Conservation (phyloP, 805 yeast species). For the Ogataea naganishii region DNA sequence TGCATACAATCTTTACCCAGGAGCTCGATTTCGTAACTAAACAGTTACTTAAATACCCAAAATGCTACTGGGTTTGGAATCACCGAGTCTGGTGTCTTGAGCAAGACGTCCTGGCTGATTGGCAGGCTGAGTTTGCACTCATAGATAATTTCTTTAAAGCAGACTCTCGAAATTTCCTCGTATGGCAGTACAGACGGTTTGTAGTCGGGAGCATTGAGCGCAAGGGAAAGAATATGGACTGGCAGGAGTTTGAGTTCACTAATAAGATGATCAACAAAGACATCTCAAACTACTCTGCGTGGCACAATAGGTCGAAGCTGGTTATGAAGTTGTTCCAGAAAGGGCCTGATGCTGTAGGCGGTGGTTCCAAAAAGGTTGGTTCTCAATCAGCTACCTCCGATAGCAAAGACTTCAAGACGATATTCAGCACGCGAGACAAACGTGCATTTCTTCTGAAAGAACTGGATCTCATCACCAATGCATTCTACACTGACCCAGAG, state of each 20-base stretch:
- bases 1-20: constrained; percentile 27
- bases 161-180: constrained; percentile 87
- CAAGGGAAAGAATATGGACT: constrained; percentile 16
- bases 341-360: constrained; percentile 6
- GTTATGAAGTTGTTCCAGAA: constrained; percentile 41
- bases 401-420: no score
- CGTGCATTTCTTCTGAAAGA: constrained; percentile 41
- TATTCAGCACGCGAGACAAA: constrained; percentile 11
- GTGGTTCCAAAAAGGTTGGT: no score
- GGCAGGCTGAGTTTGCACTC: constrained; percentile 64
- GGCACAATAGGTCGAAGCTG: constrained; percentile 81
- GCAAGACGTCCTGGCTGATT: constrained; percentile 38
- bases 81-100: constrained; percentile 81
- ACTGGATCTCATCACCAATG: constrained; percentile 62
- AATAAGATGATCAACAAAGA: constrained; percentile 70
- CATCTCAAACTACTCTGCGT: constrained; percentile 90
- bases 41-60: constrained; percentile 62
- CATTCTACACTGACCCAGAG: constrained; percentile 86
- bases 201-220: constrained; percentile 34
- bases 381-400: no score
- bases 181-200: constrained; percentile 88
- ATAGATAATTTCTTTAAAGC: constrained; percentile 58
- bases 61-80: constrained; percentile 96
- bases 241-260: constrained; percentile 66
- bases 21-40: constrained; percentile 58